Conservation (phyloP, 192 early-diverging fungal species). For the Spinellus fusiger region DNA sequence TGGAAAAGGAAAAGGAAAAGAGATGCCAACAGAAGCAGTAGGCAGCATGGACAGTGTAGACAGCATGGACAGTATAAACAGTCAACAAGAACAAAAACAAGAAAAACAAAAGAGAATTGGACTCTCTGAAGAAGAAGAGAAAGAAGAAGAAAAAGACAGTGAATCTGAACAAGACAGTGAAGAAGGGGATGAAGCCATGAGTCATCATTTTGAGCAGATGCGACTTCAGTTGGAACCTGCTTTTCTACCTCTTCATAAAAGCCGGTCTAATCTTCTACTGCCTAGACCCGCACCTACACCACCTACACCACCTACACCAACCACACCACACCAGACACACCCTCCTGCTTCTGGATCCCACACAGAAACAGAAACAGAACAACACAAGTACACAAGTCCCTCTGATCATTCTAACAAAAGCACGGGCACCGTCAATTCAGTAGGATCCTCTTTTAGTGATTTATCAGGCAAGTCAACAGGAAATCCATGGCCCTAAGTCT, state of each 20-base stretch:
- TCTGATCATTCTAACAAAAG: neutral
- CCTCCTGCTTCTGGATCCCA: too few relatives aligned
- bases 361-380: too few relatives aligned
- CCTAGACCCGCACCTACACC: neutral
- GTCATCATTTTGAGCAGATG: constrained; percentile 12
- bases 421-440: constrained; percentile 23
- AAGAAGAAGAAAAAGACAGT: neutral
- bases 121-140: constrained; percentile 4
- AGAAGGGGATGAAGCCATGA: constrained; percentile 3
- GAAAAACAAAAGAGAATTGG: too few relatives aligned
- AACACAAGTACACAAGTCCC: neutral
- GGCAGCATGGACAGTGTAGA: too few relatives aligned
- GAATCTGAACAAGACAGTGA: neutral
- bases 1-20: neutral
- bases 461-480: constrained; percentile 28
- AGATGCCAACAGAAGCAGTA: too few relatives aligned
- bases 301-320: neutral
- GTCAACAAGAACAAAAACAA: neutral
- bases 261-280: neutral
- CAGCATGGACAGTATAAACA: too few relatives aligned
- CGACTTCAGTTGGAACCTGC: constrained; percentile 11
- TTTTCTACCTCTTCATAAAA: constrained; percentile 4
- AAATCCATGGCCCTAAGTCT: neutral
- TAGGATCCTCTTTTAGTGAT: constrained; percentile 43
- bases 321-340: neutral